These are phyloP conservation scores for Quercus tomentella DNA, from an alignment of 331 rosid genomes.

Conservation along the genomic window DNA sequence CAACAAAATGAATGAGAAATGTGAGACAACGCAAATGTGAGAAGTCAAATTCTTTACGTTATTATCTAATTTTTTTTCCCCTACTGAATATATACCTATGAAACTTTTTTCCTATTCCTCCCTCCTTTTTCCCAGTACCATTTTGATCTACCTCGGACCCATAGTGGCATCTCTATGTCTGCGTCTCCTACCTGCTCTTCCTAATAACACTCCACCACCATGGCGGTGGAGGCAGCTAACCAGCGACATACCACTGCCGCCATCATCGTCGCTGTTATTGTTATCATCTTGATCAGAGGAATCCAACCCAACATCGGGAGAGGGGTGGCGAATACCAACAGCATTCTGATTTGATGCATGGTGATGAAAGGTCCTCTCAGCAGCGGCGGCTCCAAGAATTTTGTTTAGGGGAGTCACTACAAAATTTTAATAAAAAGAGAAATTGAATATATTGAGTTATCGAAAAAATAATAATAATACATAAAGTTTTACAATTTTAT, in stretches of 20 bases:
- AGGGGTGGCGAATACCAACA: constrained; percentile 23
- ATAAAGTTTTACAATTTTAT: no score
- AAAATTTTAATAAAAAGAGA: no score
- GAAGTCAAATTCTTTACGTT: constrained; percentile 31
- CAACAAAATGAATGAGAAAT: constrained; percentile 13
- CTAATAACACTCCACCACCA: constrained; percentile 59
- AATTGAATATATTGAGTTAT: no score
- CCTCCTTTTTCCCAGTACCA: constrained; percentile 40
- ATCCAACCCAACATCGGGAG: constrained; percentile 40
- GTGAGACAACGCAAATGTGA: no score
- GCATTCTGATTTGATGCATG: constrained; percentile 32
- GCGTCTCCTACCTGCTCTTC: constrained; percentile 78
- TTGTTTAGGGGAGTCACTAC: no score
- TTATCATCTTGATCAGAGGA: constrained; percentile 53
- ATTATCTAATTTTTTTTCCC: constrained; percentile 31
- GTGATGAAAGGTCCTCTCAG: constrained; percentile 29
- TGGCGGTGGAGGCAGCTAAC: constrained; percentile 67
- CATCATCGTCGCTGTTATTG: constrained; percentile 22
- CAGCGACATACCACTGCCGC: constrained; percentile 48
- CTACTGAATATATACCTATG: constrained; percentile 52
- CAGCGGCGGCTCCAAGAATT: no score
- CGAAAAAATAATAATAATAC: no score
- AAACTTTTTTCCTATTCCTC: constrained; percentile 49
- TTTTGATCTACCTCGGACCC: constrained; percentile 33
- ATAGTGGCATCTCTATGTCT: constrained; percentile 55